A percentile compares a stretch with the other conserved stretches of the same genome.
phyloP scores from a whole-genome alignment of 2,329 filamentous ascomycete species.

The Fusarium pininemorale region DNA sequence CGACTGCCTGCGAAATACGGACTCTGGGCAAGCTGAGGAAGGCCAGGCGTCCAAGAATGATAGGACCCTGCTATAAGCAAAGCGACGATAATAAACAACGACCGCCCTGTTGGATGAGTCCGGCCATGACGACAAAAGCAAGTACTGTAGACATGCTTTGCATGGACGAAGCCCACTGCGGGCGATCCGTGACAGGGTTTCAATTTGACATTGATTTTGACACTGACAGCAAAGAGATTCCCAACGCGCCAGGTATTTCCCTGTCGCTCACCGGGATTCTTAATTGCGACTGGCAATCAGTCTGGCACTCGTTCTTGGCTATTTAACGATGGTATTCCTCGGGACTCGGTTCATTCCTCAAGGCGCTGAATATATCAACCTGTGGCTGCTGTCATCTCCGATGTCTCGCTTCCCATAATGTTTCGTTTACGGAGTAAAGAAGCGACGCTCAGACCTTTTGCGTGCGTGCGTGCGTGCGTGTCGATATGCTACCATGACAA shows the following conservation, averaged over 20 bases:
- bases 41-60: not conserved
- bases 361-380: not conserved
- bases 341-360: slow-evolving; percentile 27
- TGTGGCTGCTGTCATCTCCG: slow-evolving; percentile 18
- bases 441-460: not conserved
- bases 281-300: slow-evolving; percentile 23
- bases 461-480: not conserved
- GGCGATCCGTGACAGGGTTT: slow-evolving; percentile 25
- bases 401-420: slow-evolving; percentile 30
- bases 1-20: not conserved
- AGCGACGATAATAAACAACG: not conserved
- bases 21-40: not conserved
- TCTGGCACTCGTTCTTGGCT: slow-evolving; percentile 13
- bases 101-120: slow-evolving; percentile 10
- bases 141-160: slow-evolving; percentile 27
- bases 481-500: not conserved
- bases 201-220: slow-evolving; percentile 17
- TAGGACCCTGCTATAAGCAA: not conserved
- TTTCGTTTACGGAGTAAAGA: slow-evolving; percentile 24
- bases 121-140: slow-evolving; percentile 28
- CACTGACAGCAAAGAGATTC: not conserved
- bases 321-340: slow-evolving; percentile 8
- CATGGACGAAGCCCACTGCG: slow-evolving; percentile 27
- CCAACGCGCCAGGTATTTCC: slow-evolving; percentile 1
- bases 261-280: slow-evolving; percentile 14